These are phyloP conservation scores for Mycena filopes DNA, from an alignment of 768 basidiomycete species.

Conservation along the genomic window DNA sequence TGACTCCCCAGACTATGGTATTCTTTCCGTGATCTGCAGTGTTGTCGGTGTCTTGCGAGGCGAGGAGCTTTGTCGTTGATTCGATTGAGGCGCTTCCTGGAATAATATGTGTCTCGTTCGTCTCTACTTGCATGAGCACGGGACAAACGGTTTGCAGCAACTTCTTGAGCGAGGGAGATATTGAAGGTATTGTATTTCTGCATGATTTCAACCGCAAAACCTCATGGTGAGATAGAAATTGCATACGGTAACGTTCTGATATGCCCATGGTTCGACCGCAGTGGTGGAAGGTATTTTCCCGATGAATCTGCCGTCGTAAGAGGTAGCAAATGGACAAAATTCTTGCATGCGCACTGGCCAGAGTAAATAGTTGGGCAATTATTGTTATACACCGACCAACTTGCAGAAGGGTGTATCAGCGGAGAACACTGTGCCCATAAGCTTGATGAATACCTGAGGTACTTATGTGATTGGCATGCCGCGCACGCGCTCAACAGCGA, in stretches of 20 bases:
- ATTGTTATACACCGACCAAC: slow-evolving; percentile 2
- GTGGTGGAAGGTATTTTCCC: background rate
- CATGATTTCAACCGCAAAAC: background rate
- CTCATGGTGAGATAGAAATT: background rate
- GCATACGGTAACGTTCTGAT: slow-evolving; percentile 17
- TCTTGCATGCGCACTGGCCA: background rate
- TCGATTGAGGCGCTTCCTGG: background rate
- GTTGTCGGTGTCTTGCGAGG: background rate
- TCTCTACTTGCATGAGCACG: too few species aligned
- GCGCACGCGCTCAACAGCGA: slow-evolving; percentile 46
- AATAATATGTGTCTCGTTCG: background rate
- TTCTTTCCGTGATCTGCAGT: background rate
- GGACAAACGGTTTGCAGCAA: background rate
- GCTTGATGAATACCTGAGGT: slow-evolving; percentile 9
- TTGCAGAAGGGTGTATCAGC: too few species aligned
- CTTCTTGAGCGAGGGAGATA: background rate
- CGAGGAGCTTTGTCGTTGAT: background rate
- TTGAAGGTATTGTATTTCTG: slow-evolving; percentile 7
- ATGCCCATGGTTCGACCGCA: slow-evolving; percentile 10
- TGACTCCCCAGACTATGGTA: slow-evolving; percentile 3
- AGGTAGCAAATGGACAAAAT: too few species aligned
- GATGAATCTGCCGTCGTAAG: slow-evolving; percentile 6
- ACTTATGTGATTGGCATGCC: slow-evolving; percentile 38
- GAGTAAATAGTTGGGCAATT: slow-evolving; percentile 3
- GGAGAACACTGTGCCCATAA: too few species aligned